Percentiles rank a stretch among this genome's conserved stretches.
Evolutionary conservation across 2,329 filamentous ascomycete species (phyloP).

Genomic region (Bipolaris oryzae): DNA sequence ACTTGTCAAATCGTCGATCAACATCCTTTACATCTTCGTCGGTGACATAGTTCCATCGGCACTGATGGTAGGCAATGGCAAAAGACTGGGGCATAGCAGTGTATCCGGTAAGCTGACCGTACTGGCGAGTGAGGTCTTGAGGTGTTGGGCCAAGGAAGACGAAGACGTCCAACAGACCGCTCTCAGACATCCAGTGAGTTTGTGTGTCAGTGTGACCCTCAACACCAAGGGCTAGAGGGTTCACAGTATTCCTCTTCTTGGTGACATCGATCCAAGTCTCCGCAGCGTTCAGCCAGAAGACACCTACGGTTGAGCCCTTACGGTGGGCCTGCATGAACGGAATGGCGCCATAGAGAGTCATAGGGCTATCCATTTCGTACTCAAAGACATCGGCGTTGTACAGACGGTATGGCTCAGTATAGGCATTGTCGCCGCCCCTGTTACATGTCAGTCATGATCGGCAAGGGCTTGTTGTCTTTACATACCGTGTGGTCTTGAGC

Average conservation of each 20-base stretch:
- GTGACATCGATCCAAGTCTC: constrained; percentile 97
- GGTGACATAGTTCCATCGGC: constrained; percentile 97
- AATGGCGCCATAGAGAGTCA: constrained; percentile 97
- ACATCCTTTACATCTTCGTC: constrained; percentile 98
- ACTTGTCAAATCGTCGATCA: constrained; percentile 93
- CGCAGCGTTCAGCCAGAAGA: constrained; percentile 96
- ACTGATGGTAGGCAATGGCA: constrained; percentile 92
- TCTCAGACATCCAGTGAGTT: constrained; percentile 97
- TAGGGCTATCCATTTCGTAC: constrained; percentile 94
- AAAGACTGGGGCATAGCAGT: constrained; percentile 93
- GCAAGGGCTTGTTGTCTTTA: background rate
- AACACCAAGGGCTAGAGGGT: constrained; percentile 77
- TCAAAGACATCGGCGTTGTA: constrained; percentile 99
- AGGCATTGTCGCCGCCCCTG: constrained; percentile 79
- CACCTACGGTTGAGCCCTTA: constrained; percentile 89
- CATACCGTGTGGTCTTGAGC: constrained; percentile 79
- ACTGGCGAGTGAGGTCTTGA: constrained; percentile 78
- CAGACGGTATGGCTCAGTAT: constrained; percentile 87
- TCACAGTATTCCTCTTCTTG: constrained; percentile 75
- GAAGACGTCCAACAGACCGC: constrained; percentile 87
- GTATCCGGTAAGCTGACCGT: constrained; percentile 88
- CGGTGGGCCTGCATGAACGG: constrained; percentile 98
- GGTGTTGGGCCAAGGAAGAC: constrained; percentile 91
- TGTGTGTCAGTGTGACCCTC: constrained; percentile 75
- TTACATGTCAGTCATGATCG: constrained; percentile 2